A percentile compares a stretch with the other conserved stretches of the same genome.
Conservation (phyloP, 73 alveolate genomes). For the Tetrahymena thermophila region DNA sequence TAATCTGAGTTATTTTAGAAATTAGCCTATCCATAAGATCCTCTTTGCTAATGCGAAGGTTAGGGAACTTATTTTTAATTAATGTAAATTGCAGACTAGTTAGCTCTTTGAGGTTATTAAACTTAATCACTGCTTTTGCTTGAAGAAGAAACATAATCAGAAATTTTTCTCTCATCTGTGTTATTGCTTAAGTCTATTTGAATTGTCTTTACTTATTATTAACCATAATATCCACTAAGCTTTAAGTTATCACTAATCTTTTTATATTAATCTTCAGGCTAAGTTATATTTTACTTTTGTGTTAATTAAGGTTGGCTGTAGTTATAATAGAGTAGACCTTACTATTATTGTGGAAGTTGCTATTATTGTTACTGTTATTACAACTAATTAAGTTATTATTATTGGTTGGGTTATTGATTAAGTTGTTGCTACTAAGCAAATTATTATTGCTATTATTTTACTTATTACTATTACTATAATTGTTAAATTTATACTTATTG, state of each 20-base stretch:
- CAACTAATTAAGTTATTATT: background rate
- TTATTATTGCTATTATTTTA: too few relatives aligned
- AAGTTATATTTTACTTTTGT: background rate
- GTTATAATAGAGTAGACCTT: background rate
- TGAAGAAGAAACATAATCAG: background rate
- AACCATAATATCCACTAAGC: background rate
- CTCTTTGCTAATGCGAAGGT: background rate
- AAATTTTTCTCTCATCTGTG: background rate
- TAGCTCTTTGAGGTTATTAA: background rate
- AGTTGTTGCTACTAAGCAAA: background rate
- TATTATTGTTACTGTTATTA: background rate
- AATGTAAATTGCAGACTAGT: background rate
- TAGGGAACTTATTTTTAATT: background rate
- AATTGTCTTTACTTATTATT: background rate
- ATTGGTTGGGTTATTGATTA: background rate
- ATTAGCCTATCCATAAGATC: background rate
- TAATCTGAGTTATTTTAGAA: background rate
- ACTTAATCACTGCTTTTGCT: background rate
- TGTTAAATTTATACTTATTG: background rate
- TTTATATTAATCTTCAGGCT: background rate
- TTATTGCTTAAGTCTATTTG: background rate
- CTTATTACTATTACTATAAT: background rate
- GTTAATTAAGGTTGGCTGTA: background rate
- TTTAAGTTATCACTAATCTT: background rate
- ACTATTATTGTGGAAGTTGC: background rate